Base-by-base conservation (phyloP, 2,329 filamentous ascomycete species). In the Cordyceps fumosorosea region DNA sequence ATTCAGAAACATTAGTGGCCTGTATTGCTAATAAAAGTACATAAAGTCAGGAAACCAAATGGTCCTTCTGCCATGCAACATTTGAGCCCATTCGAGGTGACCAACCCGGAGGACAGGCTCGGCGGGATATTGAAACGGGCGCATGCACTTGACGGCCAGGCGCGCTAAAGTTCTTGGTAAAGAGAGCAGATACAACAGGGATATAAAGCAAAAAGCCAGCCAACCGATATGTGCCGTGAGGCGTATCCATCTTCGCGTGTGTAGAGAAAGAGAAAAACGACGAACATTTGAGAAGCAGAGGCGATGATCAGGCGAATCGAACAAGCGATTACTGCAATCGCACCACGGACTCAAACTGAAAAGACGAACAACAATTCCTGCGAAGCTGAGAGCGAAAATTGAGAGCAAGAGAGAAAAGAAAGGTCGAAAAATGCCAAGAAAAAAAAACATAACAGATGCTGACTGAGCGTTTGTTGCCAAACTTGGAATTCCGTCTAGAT, bases 211-310 rank as follows among this genome's bases (percentile, higher is more conserved):
- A 22, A 56, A 54, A 60, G 55, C 51, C 51, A 61, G 51, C 59
- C 59, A 61, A 61, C 59, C 59, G 50, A 61, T 55, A 55, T 58
- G 56, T 72, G 74, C 74, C 74, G 74, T 72, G 74, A 75, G 74
- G 74, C 74, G 66, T 70, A 69, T 69, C 72, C 71, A 68, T 75
- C 73, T 75, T 74, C 69, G 68, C 70, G 70, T 48, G 32, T 52
- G 16, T 53, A 60, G 66, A 67, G 66, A 70, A 48, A 14, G 10
- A 26, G 1, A 32, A 60, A 42, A 51, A 45, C 18, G 24, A 26
- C 50, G 32, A 56, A 29, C 20, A 45, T 26, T 47, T 60, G 42
- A 20, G 48, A 45, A 48, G 37, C 16, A 29, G 16, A 24, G 1
- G 24, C 44, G 10, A 22, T 26, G 29, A 5, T 37, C n/a, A 50